phyloP scores from a whole-genome alignment of 805 yeast species.

The Candida arabinofermentans region DNA sequence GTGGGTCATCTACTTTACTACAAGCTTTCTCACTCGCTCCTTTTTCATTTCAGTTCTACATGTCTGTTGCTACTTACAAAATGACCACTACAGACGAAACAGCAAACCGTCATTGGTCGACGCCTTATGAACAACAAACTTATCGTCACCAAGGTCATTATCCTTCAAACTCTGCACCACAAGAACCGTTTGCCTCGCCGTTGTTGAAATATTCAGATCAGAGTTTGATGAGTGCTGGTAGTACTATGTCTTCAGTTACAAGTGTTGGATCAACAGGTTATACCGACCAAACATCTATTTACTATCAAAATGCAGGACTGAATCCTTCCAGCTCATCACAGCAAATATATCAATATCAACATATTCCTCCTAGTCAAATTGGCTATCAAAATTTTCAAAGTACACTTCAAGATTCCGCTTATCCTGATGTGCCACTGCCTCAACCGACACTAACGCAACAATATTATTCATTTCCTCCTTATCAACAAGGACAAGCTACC shows the following conservation, averaged over 20 bases:
- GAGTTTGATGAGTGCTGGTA: not conserved
- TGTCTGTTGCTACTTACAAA: constrained; percentile 1
- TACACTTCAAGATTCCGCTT: not conserved
- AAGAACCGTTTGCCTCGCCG: not conserved
- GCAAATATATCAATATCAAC: not conserved
- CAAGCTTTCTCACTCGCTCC: no score
- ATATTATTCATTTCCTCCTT: not conserved
- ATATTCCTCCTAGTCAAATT: not conserved
- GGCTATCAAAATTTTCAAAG: not conserved
- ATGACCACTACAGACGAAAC: constrained; percentile 6
- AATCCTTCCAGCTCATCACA: not conserved
- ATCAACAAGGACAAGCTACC: no score
- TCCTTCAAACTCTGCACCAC: not conserved
- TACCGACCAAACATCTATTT: not conserved
- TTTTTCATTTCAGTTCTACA: constrained; percentile 1
- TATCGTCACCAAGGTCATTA: not conserved
- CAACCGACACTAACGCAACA: not conserved
- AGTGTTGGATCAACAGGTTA: not conserved
- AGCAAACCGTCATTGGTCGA: not conserved
- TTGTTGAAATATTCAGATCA: not conserved
- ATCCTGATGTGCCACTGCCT: not conserved
- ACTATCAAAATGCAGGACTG: not conserved
- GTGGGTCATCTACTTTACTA: no score
- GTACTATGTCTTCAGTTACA: not conserved
- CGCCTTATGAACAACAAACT: not conserved